A percentile compares a stretch with the other conserved stretches of the same genome.
These are phyloP conservation scores for Solanum appendiculatum DNA, from an alignment of 257 asterid species.

Conservation along the genomic window DNA sequence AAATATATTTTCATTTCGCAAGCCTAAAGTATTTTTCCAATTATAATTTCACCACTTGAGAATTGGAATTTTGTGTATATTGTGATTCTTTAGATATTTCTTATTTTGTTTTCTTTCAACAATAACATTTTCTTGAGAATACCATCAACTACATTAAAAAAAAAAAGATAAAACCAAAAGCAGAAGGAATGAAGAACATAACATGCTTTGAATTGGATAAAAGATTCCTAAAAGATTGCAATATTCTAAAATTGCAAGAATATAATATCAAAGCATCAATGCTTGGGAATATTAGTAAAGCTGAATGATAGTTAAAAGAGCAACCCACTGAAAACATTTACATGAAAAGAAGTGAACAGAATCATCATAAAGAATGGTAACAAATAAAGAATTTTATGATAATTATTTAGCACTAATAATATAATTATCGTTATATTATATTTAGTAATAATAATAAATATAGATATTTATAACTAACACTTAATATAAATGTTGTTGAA, in stretches of 20 bases:
- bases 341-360: conserved; percentile 22
- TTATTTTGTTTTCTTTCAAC: background rate
- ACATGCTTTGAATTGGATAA: background rate
- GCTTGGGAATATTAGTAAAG: conserved; percentile 1
- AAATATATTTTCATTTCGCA: background rate
- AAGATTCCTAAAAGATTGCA: background rate
- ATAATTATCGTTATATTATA: too few species aligned
- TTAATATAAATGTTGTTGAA: rapidly evolving
- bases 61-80: background rate
- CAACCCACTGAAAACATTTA: background rate
- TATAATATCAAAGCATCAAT: background rate
- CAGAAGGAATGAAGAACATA: background rate
- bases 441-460: too few species aligned
- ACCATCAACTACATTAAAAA: background rate
- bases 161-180: background rate
- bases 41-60: background rate
- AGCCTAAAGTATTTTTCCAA: background rate
- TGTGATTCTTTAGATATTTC: background rate
- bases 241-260: background rate
- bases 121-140: background rate
- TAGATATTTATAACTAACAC: too few species aligned
- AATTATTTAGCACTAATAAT: too few species aligned
- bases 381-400: too few species aligned
- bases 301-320: conserved; percentile 1
- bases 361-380: conserved; percentile 12